Evolutionary conservation across 2,329 filamentous ascomycete species (phyloP).

Genomic region (Cercospora sp.): DNA sequence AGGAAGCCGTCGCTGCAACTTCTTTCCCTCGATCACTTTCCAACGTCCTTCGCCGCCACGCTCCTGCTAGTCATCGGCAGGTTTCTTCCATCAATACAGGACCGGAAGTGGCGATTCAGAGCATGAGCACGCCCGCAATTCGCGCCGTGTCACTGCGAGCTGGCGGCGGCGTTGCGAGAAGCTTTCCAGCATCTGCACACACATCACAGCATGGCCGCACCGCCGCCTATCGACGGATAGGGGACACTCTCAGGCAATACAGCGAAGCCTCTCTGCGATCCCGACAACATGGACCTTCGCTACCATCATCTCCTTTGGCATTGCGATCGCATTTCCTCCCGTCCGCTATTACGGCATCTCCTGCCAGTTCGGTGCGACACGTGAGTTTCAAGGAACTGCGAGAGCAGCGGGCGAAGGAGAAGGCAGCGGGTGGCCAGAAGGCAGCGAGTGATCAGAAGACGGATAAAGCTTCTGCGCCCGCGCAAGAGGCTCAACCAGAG

Average conservation of each 20-base stretch:
- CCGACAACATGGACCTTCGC: slow-evolving; percentile 28
- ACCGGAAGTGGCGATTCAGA: slow-evolving; percentile 28
- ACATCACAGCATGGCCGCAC: slow-evolving; percentile 48
- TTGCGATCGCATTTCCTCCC: slow-evolving; percentile 48
- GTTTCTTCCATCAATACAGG: slow-evolving; percentile 10
- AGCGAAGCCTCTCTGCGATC: slow-evolving; percentile 35
- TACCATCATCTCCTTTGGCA: slow-evolving; percentile 38
- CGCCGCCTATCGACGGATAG: slow-evolving; percentile 52
- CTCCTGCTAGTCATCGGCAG: slow-evolving; percentile 10
- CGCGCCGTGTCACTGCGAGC: slow-evolving; percentile 45
- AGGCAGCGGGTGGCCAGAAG: slow-evolving; percentile 42
- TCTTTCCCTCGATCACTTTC: neutral
- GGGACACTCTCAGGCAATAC: slow-evolving; percentile 28
- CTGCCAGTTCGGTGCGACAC: slow-evolving; percentile 45
- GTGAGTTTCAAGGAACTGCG: slow-evolving; percentile 46
- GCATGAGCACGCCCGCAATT: slow-evolving; percentile 48
- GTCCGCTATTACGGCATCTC: slow-evolving; percentile 44
- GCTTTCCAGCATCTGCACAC: slow-evolving; percentile 41
- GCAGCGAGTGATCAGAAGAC: slow-evolving; percentile 40
- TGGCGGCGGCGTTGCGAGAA: slow-evolving; percentile 41
- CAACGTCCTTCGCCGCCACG: slow-evolving; percentile 6
- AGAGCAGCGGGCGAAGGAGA: slow-evolving; percentile 39
- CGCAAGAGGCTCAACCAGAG: slow-evolving; percentile 37
- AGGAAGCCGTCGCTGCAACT: slow-evolving; percentile 7
- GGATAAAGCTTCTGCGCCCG: slow-evolving; percentile 41